A percentile compares a stretch with the other conserved stretches of the same genome.
Conservation (phyloP, 2,329 filamentous ascomycete species). For the Aspergillus luchuensis region DNA sequence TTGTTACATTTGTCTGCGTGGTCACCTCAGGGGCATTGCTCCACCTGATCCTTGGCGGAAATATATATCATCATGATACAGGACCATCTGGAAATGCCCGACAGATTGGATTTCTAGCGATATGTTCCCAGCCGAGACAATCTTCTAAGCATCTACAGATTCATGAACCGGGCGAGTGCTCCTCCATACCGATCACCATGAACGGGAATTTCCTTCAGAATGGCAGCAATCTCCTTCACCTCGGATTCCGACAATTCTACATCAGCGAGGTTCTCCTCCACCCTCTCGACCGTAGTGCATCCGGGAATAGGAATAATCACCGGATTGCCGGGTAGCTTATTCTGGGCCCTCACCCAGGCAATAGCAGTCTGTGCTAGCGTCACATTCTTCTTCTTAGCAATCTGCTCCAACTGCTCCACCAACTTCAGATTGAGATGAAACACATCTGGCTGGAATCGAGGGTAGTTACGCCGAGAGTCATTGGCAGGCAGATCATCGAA, state of each 20-base stretch:
- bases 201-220: not conserved
- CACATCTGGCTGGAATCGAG: conserved; percentile 64
- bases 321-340: conserved; percentile 55
- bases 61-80: no score
- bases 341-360: conserved; percentile 60
- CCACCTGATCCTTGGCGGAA: no score
- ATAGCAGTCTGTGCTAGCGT: conserved; percentile 67
- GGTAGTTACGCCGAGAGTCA: conserved; percentile 50
- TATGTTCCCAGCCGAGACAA: no score
- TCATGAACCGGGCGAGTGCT: not conserved
- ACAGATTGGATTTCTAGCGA: no score
- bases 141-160: not conserved
- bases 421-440: conserved; percentile 67
- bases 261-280: conserved; percentile 34
- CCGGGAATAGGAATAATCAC: conserved; percentile 37
- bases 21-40: no score
- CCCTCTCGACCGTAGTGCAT: conserved; percentile 27
- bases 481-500: conserved; percentile 57
- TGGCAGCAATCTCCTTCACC: conserved; percentile 27
- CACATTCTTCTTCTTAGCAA: conserved; percentile 63
- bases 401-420: conserved; percentile 56
- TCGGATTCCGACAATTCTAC: conserved; percentile 32
- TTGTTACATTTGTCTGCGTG: no score
- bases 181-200: conserved; percentile 9
- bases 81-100: no score